Conservation (phyloP, 495 filamentous ascomycete species). For the Paragyromitra xinjiangensis region DNA sequence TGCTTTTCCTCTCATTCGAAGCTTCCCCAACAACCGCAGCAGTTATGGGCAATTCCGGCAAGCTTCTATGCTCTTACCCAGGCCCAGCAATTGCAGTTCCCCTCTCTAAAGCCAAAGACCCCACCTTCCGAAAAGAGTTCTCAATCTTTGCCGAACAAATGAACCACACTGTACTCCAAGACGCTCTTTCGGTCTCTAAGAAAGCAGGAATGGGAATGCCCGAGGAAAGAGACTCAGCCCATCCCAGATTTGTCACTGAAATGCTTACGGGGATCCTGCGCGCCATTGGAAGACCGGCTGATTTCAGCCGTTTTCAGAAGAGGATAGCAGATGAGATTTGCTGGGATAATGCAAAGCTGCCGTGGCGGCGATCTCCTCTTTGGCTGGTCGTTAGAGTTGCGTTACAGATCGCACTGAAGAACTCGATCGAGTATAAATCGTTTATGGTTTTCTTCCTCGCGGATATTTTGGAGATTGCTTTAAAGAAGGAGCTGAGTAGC, state of each 20-base stretch:
- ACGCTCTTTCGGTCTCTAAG: slow-evolving; percentile 58
- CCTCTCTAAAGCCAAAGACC: slow-evolving; percentile 56
- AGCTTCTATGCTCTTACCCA: slow-evolving; percentile 67
- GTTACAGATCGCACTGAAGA: slow-evolving; percentile 59
- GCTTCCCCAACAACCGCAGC: slow-evolving; percentile 63
- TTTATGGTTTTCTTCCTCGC: slow-evolving; percentile 66
- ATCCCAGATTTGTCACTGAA: slow-evolving; percentile 68
- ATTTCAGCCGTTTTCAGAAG: slow-evolving; percentile 62
- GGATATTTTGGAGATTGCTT: slow-evolving; percentile 58
- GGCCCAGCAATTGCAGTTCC: slow-evolving; percentile 62
- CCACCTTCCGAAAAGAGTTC: slow-evolving; percentile 59
- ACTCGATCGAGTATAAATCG: slow-evolving; percentile 63
- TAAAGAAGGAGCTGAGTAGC: slow-evolving; percentile 27
- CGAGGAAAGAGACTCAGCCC: slow-evolving; percentile 65
- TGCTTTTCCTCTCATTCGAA: slow-evolving; percentile 68
- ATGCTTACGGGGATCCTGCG: slow-evolving; percentile 64
- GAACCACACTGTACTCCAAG: slow-evolving; percentile 60
- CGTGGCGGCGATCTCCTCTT: slow-evolving; percentile 67
- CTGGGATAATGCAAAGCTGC: slow-evolving; percentile 60
- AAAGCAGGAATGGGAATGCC: slow-evolving; percentile 60
- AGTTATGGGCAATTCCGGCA: slow-evolving; percentile 64
- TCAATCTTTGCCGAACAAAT: slow-evolving; percentile 61
- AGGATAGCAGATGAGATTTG: slow-evolving; percentile 70
- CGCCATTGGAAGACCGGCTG: slow-evolving; percentile 59
- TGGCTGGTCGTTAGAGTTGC: slow-evolving; percentile 70